Conservation (phyloP, 1,139 yeast genomes). For the Blastobotrys proliferans region DNA sequence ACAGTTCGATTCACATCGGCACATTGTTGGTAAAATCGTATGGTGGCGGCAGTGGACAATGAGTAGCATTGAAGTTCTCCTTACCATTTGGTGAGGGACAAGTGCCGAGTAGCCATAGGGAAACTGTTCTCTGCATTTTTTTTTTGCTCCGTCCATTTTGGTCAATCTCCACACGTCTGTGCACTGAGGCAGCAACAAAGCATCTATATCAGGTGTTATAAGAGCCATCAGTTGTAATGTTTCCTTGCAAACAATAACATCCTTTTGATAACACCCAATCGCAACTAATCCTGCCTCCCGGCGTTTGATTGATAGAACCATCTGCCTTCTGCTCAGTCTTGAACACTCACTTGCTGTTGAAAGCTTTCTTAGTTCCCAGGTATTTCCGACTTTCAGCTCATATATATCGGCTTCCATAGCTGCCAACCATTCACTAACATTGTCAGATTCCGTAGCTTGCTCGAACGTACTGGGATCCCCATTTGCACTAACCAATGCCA, state of each 20-base stretch:
- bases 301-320: slow-evolving; percentile 9
- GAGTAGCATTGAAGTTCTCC: slow-evolving; percentile 12
- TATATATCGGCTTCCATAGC: neutral
- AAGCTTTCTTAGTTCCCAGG: neutral
- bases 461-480: neutral
- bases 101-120: no score
- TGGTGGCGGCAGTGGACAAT: slow-evolving; percentile 5
- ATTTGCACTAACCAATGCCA: neutral
- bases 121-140: no score
- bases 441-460: neutral
- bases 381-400: neutral
- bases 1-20: slow-evolving; percentile 13
- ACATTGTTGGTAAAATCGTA: slow-evolving; percentile 13
- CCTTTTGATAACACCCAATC: slow-evolving; percentile 23
- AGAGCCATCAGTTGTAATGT: slow-evolving; percentile 28
- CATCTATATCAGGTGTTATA: slow-evolving; percentile 19
- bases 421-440: neutral
- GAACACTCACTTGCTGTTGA: slow-evolving; percentile 20
- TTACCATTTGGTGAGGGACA: slow-evolving; percentile 22
- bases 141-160: no score
- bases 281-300: slow-evolving; percentile 27
- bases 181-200: slow-evolving; percentile 21
- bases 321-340: slow-evolving; percentile 16
- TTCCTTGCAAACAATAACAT: slow-evolving; percentile 27
- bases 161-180: slow-evolving; percentile 7